phyloP scores from a whole-genome alignment of 2,329 filamentous ascomycete species.

The Rhynchosporium secalis region DNA sequence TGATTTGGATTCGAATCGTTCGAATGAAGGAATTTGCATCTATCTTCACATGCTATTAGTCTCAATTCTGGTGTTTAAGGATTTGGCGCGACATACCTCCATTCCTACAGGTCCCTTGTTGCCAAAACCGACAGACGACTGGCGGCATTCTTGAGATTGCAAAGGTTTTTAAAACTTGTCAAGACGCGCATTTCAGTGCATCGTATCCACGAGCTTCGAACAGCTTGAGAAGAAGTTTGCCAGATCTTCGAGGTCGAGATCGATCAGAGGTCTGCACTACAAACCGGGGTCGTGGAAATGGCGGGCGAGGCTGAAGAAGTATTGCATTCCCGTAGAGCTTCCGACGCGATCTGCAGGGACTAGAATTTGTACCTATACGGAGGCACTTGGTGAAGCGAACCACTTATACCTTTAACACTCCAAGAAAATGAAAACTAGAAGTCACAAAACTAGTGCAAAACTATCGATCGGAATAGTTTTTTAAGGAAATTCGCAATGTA shows the following conservation, averaged over 20 bases:
- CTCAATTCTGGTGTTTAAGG: conserved; percentile 9
- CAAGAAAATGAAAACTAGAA: too few relatives aligned
- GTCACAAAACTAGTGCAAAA: too few relatives aligned
- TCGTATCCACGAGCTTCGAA: background rate
- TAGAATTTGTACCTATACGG: too few relatives aligned
- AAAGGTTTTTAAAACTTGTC: conserved; percentile 1
- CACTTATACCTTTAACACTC: too few relatives aligned
- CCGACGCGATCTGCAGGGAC: too few relatives aligned
- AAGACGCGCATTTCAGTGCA: conserved; percentile 11
- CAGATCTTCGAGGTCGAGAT: background rate
- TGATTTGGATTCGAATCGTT: conserved; percentile 37
- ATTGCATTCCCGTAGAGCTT: background rate
- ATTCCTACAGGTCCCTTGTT: conserved; percentile 62
- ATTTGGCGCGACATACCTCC: conserved; percentile 30
- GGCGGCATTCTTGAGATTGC: conserved; percentile 16
- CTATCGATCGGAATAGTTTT: too few relatives aligned
- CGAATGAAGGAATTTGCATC: conserved; percentile 61
- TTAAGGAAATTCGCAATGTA: too few relatives aligned
- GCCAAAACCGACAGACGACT: conserved; percentile 59
- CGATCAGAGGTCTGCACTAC: background rate
- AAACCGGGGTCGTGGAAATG: background rate
- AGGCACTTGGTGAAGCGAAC: too few relatives aligned
- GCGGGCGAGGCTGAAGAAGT: background rate
- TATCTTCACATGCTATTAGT: conserved; percentile 45
- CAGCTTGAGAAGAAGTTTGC: too few relatives aligned